phyloP scores from a whole-genome alignment of 306 rosid species.

The Begonia loranthoides region DNA sequence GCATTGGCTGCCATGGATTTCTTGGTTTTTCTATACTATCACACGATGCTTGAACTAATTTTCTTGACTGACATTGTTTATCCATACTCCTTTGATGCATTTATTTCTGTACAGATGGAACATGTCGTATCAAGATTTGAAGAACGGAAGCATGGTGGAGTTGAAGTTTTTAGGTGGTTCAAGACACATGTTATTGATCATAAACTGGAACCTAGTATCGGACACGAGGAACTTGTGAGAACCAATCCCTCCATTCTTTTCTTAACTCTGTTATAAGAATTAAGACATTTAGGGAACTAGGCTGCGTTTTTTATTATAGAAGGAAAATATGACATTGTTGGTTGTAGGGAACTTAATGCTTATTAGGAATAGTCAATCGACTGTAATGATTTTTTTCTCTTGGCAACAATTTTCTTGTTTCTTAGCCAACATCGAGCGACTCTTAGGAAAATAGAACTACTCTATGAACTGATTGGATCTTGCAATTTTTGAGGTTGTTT shows the following conservation, averaged over 20 bases:
- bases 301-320: no score
- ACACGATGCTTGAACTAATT: slow-evolving; percentile 2
- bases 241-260: slow-evolving; percentile 1
- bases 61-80: slow-evolving; percentile 14
- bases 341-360: no score
- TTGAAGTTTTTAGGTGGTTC: slow-evolving; percentile 67
- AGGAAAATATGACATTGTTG: no score
- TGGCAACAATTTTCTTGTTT: no score
- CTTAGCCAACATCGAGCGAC: no score
- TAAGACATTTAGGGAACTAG: no score
- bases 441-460: no score
- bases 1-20: no score
- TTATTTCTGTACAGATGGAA: slow-evolving; percentile 48
- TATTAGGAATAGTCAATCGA: no score
- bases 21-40: not conserved
- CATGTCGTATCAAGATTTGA: slow-evolving; percentile 41
- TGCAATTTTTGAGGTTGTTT: no score
- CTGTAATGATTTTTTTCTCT: no score
- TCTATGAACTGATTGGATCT: no score
- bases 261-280: not conserved
- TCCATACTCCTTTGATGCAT: slow-evolving; percentile 8
- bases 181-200: slow-evolving; percentile 48
- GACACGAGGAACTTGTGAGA: slow-evolving; percentile 89
- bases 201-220: slow-evolving; percentile 68
- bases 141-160: slow-evolving; percentile 26